A percentile compares a stretch with the other conserved stretches of the same genome.
Evolutionary conservation across 2,329 filamentous ascomycete species (phyloP).

Genomic region (Penicillium sp.): DNA sequence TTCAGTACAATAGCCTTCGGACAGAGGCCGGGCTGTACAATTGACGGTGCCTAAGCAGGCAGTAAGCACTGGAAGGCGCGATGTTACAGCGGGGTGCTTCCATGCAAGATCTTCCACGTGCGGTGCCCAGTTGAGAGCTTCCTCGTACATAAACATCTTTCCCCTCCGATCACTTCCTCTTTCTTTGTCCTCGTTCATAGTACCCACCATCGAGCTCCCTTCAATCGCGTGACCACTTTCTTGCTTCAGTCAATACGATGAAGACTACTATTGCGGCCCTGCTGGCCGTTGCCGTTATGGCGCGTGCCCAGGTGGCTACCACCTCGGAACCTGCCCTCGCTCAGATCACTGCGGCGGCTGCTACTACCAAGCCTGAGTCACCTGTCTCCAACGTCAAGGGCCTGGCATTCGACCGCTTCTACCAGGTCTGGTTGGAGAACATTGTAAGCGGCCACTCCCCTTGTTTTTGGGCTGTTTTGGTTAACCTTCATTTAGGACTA

Average conservation of each 20-base stretch:
- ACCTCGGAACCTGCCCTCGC: slow-evolving; percentile 25
- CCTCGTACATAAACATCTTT: background rate
- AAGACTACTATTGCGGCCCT: slow-evolving; percentile 39
- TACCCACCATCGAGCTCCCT: background rate
- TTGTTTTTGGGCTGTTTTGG: background rate
- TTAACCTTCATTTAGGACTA: slow-evolving; percentile 48
- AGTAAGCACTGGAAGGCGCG: background rate
- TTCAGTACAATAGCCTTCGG: background rate
- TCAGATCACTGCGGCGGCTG: slow-evolving; percentile 36
- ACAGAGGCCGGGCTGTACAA: background rate
- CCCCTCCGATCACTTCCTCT: background rate
- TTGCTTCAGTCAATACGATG: slow-evolving; percentile 32
- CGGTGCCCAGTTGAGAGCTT: background rate
- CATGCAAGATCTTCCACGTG: background rate
- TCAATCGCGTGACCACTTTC: background rate
- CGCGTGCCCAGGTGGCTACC: slow-evolving; percentile 26
- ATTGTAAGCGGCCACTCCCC: slow-evolving; percentile 46
- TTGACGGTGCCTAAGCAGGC: background rate
- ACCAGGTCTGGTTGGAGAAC: slow-evolving; percentile 76
- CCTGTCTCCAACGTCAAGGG: slow-evolving; percentile 66
- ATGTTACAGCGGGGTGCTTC: background rate
- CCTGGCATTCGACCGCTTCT: slow-evolving; percentile 69
- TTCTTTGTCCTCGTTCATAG: background rate
- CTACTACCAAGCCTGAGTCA: slow-evolving; percentile 60
- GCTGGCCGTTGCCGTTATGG: slow-evolving; percentile 23